Evolutionary conservation across 129 eudicot genomes (phyloP), one percentile per base, ranked within the genome.

Genomic region (Ambrosia artemisiifolia): DNA sequence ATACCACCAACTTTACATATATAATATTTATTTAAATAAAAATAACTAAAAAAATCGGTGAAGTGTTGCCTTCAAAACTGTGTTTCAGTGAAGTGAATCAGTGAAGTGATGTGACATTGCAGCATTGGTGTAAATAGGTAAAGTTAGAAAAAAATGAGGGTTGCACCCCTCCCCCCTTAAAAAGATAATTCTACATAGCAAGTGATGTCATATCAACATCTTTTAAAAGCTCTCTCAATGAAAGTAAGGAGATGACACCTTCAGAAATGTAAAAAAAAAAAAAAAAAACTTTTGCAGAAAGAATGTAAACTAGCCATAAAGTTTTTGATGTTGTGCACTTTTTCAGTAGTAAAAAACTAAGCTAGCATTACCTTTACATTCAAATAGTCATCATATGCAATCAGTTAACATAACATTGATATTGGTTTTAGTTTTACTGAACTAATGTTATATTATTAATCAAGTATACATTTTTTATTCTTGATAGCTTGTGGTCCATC

Each of bases 221-320:
- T 65, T 44, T 59, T 33, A 43, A 11, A 40, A 38, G 63, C 51
- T 74, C 32, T 75, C 32, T 74, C 0, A 24, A 35, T 54, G 55
- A 75, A 75, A 75, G 71, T 63, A 74, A 73, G 65, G 28, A 38
- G 73, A 53, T 38, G 43, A 40, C 79, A 75, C 56, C 50, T 74
- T 74, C 53, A 63, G 30, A 74, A 54, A 17, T 75, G 79, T 66
- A 46, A 65, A 65, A n/a, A n/a, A n/a, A n/a, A n/a, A n/a, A n/a
- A n/a, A n/a, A n/a, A n/a, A 63, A 65, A 65, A 75, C 80, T 67
- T 75, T 76, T 46, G 80, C 80, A 68, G 74, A 75, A 67, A 75
- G 80, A 75, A 67, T 65, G 79, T 74, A 65, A 53, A 47, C 57
- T 17, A 66, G 44, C 73, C 30, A 75, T 59, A 75, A 75, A 75